A percentile compares a stretch with the other conserved stretches of the same genome.
Conservation (phyloP, 495 filamentous ascomycete genomes). For the Tricharina praecox region DNA sequence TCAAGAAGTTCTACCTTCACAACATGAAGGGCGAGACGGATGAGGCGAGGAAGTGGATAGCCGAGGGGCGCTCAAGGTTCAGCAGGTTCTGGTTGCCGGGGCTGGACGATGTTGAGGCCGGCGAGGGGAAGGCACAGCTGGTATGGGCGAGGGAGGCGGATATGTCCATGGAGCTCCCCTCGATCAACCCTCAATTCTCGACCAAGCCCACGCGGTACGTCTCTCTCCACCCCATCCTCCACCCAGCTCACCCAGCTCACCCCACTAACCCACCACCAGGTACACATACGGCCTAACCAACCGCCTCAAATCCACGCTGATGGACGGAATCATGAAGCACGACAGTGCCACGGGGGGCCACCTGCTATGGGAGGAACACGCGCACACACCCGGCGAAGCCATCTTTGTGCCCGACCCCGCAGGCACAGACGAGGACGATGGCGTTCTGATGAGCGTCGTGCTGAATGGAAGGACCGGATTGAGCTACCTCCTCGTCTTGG, state of each 20-base stretch:
- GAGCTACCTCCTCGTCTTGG: conserved; percentile 54
- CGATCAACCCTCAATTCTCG: conserved; percentile 43
- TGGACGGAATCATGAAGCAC: conserved; percentile 53
- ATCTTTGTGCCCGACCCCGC: conserved; percentile 47
- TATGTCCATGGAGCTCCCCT: conserved; percentile 40
- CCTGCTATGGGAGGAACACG: conserved; percentile 37
- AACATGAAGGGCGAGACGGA: conserved; percentile 17
- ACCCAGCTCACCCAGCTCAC: neutral
- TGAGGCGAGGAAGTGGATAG: conserved; percentile 25
- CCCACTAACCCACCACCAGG: conserved; percentile 4
- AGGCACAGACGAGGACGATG: conserved; percentile 44
- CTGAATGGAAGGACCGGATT: conserved; percentile 44
- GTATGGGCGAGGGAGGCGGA: conserved; percentile 14
- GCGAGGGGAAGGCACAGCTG: conserved; percentile 12
- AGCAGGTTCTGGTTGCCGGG: neutral
- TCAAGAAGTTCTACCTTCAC: conserved; percentile 29
- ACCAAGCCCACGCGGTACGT: conserved; percentile 35
- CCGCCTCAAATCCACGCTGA: conserved; percentile 32
- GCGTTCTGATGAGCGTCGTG: conserved; percentile 53
- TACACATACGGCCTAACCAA: conserved; percentile 47
- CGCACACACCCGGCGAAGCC: conserved; percentile 52
- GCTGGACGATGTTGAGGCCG: neutral
- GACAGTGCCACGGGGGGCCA: conserved; percentile 33
- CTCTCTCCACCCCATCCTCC: neutral
- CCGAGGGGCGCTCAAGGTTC: conserved; percentile 11